These are phyloP conservation scores for Gossypium trilobum DNA, from an alignment of 441 rosid genomes.

Conservation along the genomic window DNA sequence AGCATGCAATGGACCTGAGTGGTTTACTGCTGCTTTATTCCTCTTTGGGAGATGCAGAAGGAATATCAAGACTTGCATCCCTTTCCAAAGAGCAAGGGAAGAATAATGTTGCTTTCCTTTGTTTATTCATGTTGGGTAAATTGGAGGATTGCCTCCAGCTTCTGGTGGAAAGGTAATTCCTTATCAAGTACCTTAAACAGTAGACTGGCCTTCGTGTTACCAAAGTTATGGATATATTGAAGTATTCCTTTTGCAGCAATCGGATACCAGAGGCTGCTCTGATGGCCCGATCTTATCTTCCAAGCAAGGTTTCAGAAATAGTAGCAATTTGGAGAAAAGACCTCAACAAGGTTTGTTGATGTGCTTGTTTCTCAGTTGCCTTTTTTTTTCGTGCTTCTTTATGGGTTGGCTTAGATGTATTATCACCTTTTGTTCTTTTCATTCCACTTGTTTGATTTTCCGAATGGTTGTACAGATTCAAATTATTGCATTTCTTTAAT, in stretches of 20 bases:
- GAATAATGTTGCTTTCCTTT: slow-evolving; percentile 79
- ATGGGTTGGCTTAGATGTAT: not conserved
- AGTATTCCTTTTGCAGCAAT: slow-evolving; percentile 50
- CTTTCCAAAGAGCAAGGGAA: slow-evolving; percentile 92
- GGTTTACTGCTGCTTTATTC: slow-evolving; percentile 86
- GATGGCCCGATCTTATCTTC: slow-evolving; percentile 94
- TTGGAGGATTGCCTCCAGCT: slow-evolving; percentile 88
- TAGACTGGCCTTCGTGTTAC: slow-evolving; percentile 5
- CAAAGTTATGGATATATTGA: slow-evolving; percentile 17
- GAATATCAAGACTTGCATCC: slow-evolving; percentile 62
- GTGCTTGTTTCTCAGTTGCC: slow-evolving; percentile 12
- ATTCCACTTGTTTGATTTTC: not conserved
- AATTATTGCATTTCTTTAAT: not conserved
- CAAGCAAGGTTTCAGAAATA: slow-evolving; percentile 90
- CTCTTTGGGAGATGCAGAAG: slow-evolving; percentile 87
- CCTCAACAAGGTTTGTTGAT: slow-evolving; percentile 61
- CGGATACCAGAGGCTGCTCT: slow-evolving; percentile 99
- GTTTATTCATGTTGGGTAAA: slow-evolving; percentile 86
- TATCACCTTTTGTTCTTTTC: not conserved
- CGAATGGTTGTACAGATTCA: not conserved
- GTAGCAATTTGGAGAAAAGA: slow-evolving; percentile 90
- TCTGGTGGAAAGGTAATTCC: slow-evolving; percentile 72
- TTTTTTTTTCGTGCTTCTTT: not conserved
- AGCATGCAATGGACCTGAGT: slow-evolving; percentile 78
- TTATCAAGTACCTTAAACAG: slow-evolving; percentile 16